Percentiles rank a stretch among this genome's conserved stretches.
Conservation (phyloP, 805 yeast genomes). For the Barnettozyma salicaria region DNA sequence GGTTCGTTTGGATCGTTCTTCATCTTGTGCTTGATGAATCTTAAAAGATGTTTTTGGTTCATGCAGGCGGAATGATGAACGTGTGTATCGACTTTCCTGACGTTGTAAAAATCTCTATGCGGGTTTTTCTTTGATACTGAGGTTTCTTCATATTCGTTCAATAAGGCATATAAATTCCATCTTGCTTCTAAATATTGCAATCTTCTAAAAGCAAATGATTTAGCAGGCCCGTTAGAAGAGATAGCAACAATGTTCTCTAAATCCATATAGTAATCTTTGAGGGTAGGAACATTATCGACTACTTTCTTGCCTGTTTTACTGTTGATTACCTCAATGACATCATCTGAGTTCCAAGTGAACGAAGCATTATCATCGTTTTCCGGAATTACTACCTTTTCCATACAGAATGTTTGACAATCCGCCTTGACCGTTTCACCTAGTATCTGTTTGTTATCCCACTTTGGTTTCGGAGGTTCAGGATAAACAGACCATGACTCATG, state of each 20-base stretch:
- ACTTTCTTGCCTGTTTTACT: slow-evolving; percentile 29
- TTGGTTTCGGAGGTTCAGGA: slow-evolving; percentile 92
- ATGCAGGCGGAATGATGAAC: slow-evolving; percentile 99
- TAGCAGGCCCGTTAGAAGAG: slow-evolving; percentile 93
- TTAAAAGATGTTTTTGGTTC: slow-evolving; percentile 94
- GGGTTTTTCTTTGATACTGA: slow-evolving; percentile 89
- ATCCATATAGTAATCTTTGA: slow-evolving; percentile 82
- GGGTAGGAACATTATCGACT: slow-evolving; percentile 65
- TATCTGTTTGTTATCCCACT: slow-evolving; percentile 65
- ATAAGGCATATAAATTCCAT: slow-evolving; percentile 84
- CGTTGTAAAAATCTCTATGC: slow-evolving; percentile 95
- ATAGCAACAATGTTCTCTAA: slow-evolving; percentile 64
- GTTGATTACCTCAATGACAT: slow-evolving; percentile 60
- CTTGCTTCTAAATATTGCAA: slow-evolving; percentile 92
- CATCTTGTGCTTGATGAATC: slow-evolving; percentile 92
- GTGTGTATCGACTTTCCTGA: slow-evolving; percentile 95
- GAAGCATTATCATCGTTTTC: slow-evolving; percentile 42
- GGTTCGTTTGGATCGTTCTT: slow-evolving; percentile 81
- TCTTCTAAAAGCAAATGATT: slow-evolving; percentile 92
- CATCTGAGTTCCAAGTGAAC: slow-evolving; percentile 50
- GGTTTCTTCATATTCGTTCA: slow-evolving; percentile 90
- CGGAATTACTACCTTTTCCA: slow-evolving; percentile 38
- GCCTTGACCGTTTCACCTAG: slow-evolving; percentile 34
- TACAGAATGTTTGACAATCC: slow-evolving; percentile 38
- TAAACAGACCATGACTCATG: slow-evolving; percentile 66